Percentiles rank a stretch among this genome's conserved stretches.
Evolutionary conservation across 176 grass and related monocot species (phyloP).

Genomic region (Cenchrus fungigraminus): DNA sequence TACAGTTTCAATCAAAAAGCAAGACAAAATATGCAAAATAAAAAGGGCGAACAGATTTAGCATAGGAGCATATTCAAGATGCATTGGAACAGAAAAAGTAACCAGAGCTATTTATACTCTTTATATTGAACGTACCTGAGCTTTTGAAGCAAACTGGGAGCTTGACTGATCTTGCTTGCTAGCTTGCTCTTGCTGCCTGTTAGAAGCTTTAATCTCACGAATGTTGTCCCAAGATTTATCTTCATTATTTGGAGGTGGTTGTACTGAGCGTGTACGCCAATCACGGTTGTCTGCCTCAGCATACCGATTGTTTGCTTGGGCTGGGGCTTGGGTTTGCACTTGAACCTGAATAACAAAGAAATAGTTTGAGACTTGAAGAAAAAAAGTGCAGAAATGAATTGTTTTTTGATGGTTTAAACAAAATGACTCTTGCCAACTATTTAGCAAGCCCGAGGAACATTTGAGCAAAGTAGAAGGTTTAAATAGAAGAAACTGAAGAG

Average conservation of each 20-base stretch:
- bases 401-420: background rate
- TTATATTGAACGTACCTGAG: conserved; percentile 55
- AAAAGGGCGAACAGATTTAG: background rate
- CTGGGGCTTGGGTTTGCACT: conserved; percentile 45
- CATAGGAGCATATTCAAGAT: conserved; percentile 9
- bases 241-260: conserved; percentile 47
- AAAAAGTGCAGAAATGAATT: conserved; percentile 12
- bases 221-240: conserved; percentile 90
- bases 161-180: conserved; percentile 68
- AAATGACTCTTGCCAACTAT: conserved; percentile 7
- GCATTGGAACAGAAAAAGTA: conserved; percentile 23
- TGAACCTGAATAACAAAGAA: conserved; percentile 51
- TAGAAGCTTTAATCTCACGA: conserved; percentile 75
- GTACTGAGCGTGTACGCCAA: conserved; percentile 75
- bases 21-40: background rate
- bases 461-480: background rate
- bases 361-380: background rate
- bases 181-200: conserved; percentile 61
- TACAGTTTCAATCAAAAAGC: background rate
- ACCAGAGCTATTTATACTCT: background rate
- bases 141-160: conserved; percentile 57
- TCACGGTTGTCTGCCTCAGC: conserved; percentile 80
- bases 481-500: background rate
- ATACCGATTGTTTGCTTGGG: conserved; percentile 64
- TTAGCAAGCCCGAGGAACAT: background rate